Percentiles rank a stretch among this genome's conserved stretches.
phyloP scores from a whole-genome alignment of 129 eudicot genomes.

The Ambrosia artemisiifolia region DNA sequence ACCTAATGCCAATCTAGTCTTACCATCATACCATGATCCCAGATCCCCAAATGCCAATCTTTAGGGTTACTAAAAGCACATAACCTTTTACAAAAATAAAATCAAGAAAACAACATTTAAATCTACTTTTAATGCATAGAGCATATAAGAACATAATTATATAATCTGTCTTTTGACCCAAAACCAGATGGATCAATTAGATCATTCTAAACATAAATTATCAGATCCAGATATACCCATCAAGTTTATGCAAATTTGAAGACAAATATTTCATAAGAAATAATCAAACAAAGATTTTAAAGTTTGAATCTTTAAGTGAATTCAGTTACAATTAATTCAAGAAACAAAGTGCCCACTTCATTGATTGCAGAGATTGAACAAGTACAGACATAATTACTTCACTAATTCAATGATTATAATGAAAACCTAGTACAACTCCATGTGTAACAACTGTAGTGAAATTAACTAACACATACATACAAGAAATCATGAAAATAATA shows the following conservation, averaged over 20 bases:
- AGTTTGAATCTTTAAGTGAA: slow-evolving; percentile 28
- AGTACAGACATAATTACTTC: background rate
- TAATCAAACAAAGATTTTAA: slow-evolving; percentile 2
- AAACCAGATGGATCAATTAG: background rate
- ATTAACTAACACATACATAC: background rate
- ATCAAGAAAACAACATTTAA: background rate
- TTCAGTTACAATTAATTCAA: slow-evolving; percentile 17
- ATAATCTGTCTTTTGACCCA: background rate
- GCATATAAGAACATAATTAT: background rate
- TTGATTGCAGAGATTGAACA: slow-evolving; percentile 20
- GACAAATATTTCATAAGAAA: slow-evolving; percentile 9
- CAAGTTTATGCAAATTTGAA: background rate
- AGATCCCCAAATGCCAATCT: slow-evolving; percentile 15
- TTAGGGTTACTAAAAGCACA: slow-evolving; percentile 11
- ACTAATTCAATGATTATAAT: background rate
- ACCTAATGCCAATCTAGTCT: background rate
- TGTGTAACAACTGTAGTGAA: slow-evolving; percentile 9
- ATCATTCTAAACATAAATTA: background rate
- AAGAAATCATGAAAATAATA: slow-evolving; percentile 19
- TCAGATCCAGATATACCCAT: slow-evolving; percentile 13
- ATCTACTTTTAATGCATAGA: background rate
- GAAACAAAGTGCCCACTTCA: background rate
- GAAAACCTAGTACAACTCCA: slow-evolving; percentile 9
- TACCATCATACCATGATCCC: background rate
- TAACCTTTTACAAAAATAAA: background rate